Base-by-base conservation (phyloP, 2,329 filamentous ascomycete genomes). In the Colletotrichum sp. region DNA sequence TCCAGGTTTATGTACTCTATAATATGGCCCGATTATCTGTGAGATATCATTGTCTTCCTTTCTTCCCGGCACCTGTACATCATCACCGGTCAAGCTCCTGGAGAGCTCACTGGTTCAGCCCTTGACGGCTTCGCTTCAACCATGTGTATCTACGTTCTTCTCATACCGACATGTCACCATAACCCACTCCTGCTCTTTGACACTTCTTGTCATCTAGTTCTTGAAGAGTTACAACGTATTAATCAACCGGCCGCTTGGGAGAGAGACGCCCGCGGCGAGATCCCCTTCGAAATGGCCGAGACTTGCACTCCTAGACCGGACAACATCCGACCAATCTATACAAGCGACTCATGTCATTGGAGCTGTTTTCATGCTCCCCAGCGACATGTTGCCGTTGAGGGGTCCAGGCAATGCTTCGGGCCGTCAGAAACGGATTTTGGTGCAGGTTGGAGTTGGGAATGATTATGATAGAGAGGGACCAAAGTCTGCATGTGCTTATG, bases 361-460 rank as follows among this genome's bases (percentile, higher is more conserved):
- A 32, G 28, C 18, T 62, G 59, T 13, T 1, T 1, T 4, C n/a
- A 52, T 52, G 44, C n/a, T 22, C n/a, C n/a, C 2, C 44, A 22
- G 44, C 44, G 1, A 52, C n/a, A 52, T 22, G n/a, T 52, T 13
- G n/a, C 44, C n/a, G 44, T 4, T 22, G 18, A 12, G 0, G 13
- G 18, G 12, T 1, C 0, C 18, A 10, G 1, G n/a, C 18, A 1
- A 22, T 22, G 0, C n/a, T 13, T 48, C n/a, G n/a, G n/a, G 1
- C n/a, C 44, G n/a, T 24, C 10, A 3, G n/a, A 13, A 52, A 22
- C 1, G 10, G 44, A 5, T 52, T 52, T 52, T 22, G 10, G 6
- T 8, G 1, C 6, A 22, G n/a, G 10, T 13, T 52, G 0, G 44
- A 1, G n/a, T n/a, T 52, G 10, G 44, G 18, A 22, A 13, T 52